Conservation (phyloP, 2,329 filamentous ascomycete genomes). For the Colletotrichum sp. region DNA sequence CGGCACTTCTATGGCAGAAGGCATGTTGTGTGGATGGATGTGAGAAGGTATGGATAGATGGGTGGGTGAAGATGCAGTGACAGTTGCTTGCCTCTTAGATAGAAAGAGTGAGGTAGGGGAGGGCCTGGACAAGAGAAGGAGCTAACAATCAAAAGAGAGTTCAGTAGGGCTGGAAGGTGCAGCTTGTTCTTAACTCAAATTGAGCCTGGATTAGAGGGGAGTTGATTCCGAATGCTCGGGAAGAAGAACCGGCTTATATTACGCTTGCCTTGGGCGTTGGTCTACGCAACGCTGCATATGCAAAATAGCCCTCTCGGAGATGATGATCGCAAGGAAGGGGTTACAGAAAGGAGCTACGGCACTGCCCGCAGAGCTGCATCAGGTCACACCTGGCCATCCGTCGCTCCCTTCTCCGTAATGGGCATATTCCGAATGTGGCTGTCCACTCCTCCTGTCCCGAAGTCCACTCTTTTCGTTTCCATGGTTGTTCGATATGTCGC, state of each 20-base stretch:
- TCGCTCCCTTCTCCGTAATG: not conserved
- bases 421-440: not conserved
- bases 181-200: not conserved
- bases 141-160: not conserved
- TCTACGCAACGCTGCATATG: not conserved
- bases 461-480: not conserved
- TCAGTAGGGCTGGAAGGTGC: conserved; percentile 4
- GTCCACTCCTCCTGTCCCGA: not conserved
- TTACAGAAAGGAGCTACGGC: not conserved
- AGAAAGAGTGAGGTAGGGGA: not conserved
- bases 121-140: not conserved
- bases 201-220: not conserved
- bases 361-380: conserved; percentile 1
- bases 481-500: not conserved
- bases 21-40: conserved; percentile 10
- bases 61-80: not conserved
- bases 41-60: not conserved
- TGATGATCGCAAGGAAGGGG: conserved; percentile 7
- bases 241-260: conserved; percentile 11
- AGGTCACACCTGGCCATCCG: conserved; percentile 13
- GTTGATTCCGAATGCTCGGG: not conserved
- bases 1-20: conserved; percentile 16
- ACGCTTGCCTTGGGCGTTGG: not conserved
- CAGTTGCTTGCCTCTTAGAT: not conserved
- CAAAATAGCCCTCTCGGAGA: not conserved